Percentiles rank a stretch among this genome's conserved stretches.
Conservation (phyloP, 306 rosid genomes). For the Ormosia semicastrata region DNA sequence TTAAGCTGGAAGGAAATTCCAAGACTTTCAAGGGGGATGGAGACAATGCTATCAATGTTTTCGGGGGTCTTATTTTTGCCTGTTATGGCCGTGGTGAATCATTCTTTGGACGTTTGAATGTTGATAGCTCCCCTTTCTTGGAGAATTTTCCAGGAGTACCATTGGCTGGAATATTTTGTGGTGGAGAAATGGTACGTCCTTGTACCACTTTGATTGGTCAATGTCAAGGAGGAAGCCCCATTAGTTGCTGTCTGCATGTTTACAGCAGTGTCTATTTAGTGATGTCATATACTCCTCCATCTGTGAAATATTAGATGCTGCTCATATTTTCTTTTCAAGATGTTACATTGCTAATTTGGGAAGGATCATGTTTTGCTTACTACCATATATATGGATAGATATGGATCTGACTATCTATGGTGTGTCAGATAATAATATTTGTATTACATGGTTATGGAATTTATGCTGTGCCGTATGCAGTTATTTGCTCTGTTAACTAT, state of each 20-base stretch:
- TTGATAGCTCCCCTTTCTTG: conserved; percentile 61
- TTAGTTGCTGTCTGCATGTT: conserved; percentile 56
- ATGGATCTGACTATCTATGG: neutral
- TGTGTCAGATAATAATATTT: neutral
- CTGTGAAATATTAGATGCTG: conserved; percentile 32
- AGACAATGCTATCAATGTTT: conserved; percentile 31
- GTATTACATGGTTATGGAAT: neutral
- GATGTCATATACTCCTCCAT: conserved; percentile 53
- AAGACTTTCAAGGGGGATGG: conserved; percentile 21
- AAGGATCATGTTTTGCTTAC: neutral
- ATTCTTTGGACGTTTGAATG: conserved; percentile 46
- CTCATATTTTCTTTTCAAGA: neutral
- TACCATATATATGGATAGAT: neutral
- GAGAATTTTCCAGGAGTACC: conserved; percentile 62
- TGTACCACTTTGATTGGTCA: conserved; percentile 33
- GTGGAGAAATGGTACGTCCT: conserved; percentile 73
- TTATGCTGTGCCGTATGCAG: neutral
- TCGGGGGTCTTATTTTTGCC: conserved; percentile 70
- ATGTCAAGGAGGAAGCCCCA: conserved; percentile 36
- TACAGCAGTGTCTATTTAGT: conserved; percentile 62
- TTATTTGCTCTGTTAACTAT: neutral
- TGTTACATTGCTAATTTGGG: neutral
- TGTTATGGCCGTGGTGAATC: conserved; percentile 69
- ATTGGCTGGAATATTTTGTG: conserved; percentile 67
- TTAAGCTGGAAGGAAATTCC: conserved; percentile 35